Percentiles rank a stretch among this genome's conserved stretches.
Conservation (phyloP, 768 basidiomycete species). For the Tulasnella sp. region DNA sequence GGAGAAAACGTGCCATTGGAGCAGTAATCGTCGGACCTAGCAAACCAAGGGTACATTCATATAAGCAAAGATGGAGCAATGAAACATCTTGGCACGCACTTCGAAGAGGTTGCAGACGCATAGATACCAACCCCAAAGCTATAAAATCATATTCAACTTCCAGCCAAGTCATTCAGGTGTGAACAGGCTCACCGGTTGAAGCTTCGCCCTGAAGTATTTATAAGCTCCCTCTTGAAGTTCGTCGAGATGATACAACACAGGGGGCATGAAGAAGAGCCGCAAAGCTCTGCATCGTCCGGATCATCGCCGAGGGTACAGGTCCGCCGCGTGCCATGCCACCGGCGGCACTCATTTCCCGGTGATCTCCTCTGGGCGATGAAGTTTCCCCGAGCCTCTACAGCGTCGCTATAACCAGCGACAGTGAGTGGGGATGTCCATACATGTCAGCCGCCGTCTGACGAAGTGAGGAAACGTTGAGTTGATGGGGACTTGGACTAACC, state of each 20-base stretch:
- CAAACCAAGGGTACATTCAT: not conserved
- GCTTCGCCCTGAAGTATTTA: not conserved
- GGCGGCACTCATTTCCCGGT: not conserved
- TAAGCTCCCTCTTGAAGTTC: not conserved
- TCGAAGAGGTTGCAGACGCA: not conserved
- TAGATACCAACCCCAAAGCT: not conserved
- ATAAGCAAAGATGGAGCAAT: not conserved
- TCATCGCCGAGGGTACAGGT: not conserved
- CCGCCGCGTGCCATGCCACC: conserved; percentile 1
- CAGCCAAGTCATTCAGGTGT: no score
- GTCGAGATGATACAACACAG: not conserved
- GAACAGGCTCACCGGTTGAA: not conserved
- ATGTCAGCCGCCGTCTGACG: no score
- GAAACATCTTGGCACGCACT: not conserved
- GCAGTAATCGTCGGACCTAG: not conserved
- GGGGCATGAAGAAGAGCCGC: not conserved
- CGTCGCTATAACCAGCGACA: not conserved
- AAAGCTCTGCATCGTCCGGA: not conserved
- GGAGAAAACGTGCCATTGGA: not conserved
- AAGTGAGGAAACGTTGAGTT: not conserved
- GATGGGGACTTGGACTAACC: not conserved
- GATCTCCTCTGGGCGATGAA: not conserved
- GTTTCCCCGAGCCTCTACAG: not conserved
- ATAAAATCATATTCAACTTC: no score
- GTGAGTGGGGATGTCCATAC: no score